Evolutionary conservation across 202 grass and related monocot genomes (phyloP), one percentile per base, ranked within the genome.

Genomic region (Thinopyrum obtusiflorum): DNA sequence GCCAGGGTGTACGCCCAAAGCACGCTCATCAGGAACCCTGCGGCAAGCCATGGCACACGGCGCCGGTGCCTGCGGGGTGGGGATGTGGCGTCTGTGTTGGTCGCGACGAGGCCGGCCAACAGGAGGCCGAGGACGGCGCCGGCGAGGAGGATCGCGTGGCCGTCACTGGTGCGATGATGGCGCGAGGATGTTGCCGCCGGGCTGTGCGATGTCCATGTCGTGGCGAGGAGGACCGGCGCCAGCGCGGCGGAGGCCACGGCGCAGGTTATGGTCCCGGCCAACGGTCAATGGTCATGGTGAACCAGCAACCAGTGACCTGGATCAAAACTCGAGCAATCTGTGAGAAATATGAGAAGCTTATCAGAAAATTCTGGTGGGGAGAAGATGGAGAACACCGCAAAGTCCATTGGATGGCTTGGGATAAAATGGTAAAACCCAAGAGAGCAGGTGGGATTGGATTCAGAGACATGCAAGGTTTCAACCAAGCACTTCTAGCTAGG

Each of bases 1-100:
- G 96, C 96, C 18, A 92, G 80, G 6, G 92, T 90, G 65, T 95
- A 98, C 0, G 96, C 91, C 96, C 96, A 98, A 1, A 90, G 80
- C 23, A 98, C 88, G 73, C 96, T 98, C 96, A 94, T 98, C 9
- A 88, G 24, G 80, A 98, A 98, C 31, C 95, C 95, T 1, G 87
- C 95, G 0, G 87, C 80, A 1, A 98, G 87, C 95, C 95, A 98
- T 13, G 93, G 93, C 33, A 95, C 28, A 15, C 85, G 87, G 1
- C 86, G 76, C 28, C 72, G 49, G 0, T 40, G 88, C 1, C 81
- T 80, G 5, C 59, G 87, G 0, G 91, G 95, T 0, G 95, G 93
- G 0, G 63, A 65, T 1, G 3, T 25, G 9, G 8, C 0, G 2
- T 89, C 75, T 0, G 93, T 98, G 12, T 84, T 89, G 6, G 59